phyloP scores from a whole-genome alignment of 371 early-diverging fungal genomes.

The Mortierella sp. region DNA sequence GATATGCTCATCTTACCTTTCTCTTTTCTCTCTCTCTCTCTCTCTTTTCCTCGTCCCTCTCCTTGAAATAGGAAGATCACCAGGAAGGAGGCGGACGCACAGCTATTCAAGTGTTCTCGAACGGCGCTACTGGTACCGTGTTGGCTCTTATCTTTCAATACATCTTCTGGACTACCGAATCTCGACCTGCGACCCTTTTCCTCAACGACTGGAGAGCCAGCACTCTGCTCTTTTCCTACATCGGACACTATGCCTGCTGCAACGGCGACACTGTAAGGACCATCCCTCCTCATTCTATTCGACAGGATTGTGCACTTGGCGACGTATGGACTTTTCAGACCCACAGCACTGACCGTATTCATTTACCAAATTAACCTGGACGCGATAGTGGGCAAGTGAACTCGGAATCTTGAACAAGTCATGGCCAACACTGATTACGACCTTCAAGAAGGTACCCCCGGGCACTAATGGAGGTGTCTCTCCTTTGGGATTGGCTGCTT shows the following conservation, averaged over 20 bases:
- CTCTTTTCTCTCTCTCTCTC: background rate
- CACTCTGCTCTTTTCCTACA: conserved; percentile 22
- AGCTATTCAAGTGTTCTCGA: conserved; percentile 85
- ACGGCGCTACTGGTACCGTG: conserved; percentile 78
- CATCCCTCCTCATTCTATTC: conserved; percentile 3
- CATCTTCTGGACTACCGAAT: conserved; percentile 54
- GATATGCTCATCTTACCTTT: background rate
- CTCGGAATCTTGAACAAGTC: conserved; percentile 81
- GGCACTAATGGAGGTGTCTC: conserved; percentile 93
- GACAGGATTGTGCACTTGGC: background rate
- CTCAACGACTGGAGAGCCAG: conserved; percentile 68
- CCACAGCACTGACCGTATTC: background rate
- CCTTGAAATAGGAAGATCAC: conserved; percentile 46
- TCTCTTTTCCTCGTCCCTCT: background rate
- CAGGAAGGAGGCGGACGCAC: conserved; percentile 71
- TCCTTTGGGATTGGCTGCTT: conserved; percentile 73
- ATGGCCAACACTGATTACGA: conserved; percentile 85
- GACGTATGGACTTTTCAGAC: background rate
- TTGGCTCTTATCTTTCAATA: conserved; percentile 73
- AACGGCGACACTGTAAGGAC: conserved; percentile 84
- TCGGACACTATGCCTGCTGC: conserved; percentile 86
- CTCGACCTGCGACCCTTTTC: conserved; percentile 53
- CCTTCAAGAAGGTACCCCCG: conserved; percentile 79
- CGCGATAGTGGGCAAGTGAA: conserved; percentile 89
- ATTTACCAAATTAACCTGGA: background rate